A percentile compares a stretch with the other conserved stretches of the same genome.
These are phyloP conservation scores for Podosphaera fusca DNA, from an alignment of 2,329 filamentous ascomycete species.

Conservation along the genomic window DNA sequence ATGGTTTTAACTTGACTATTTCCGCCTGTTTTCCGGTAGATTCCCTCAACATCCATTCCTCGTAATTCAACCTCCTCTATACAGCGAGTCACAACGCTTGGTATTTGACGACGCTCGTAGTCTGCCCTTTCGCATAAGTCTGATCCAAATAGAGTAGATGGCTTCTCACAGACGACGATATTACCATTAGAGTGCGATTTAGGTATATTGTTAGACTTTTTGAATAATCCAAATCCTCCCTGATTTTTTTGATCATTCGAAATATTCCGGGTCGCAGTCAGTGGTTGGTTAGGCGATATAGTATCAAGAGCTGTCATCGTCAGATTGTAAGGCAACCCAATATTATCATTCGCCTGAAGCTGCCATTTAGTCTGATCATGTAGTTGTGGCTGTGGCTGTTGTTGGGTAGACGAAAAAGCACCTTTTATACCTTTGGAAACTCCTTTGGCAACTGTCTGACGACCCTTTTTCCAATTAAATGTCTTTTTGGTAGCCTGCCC, in stretches of 20 bases:
- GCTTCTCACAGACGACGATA: constrained; percentile 24
- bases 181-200: constrained; percentile 26
- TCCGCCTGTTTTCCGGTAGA: constrained; percentile 92
- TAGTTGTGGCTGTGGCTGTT: constrained; percentile 27
- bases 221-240: constrained; percentile 47
- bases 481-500: constrained; percentile 52
- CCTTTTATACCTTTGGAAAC: constrained; percentile 87
- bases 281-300: constrained; percentile 10
- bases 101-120: constrained; percentile 71
- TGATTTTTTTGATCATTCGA: constrained; percentile 12
- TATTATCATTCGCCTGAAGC: constrained; percentile 35
- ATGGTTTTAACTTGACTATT: constrained; percentile 77
- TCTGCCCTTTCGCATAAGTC: constrained; percentile 72
- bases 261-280: constrained; percentile 9
- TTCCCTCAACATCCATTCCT: constrained; percentile 93
- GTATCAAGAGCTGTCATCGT: constrained; percentile 32
- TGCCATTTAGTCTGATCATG: constrained; percentile 23
- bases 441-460: constrained; percentile 80
- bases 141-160: constrained; percentile 57
- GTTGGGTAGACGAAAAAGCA: constrained; percentile 37
- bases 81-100: constrained; percentile 73
- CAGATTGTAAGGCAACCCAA: constrained; percentile 49
- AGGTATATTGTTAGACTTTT: constrained; percentile 20
- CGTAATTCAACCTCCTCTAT: constrained; percentile 91
- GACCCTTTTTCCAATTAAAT: constrained; percentile 97